Evolutionary conservation across 2,329 filamentous ascomycete species (phyloP).

Genomic region (Penicillium brasilianum): DNA sequence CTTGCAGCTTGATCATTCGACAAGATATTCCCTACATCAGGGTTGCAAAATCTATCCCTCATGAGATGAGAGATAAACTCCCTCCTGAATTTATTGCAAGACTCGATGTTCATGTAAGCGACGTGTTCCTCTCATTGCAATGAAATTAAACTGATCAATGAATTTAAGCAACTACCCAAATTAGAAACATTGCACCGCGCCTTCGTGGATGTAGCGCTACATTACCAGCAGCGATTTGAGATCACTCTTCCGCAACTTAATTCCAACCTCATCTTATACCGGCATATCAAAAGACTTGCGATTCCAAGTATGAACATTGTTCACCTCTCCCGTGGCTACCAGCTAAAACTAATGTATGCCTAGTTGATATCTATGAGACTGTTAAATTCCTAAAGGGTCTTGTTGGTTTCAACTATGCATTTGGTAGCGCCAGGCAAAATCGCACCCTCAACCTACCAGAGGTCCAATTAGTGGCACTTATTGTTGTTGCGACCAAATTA

Average conservation of each 20-base stretch:
- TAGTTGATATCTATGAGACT: constrained; percentile 53
- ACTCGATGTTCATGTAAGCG: constrained; percentile 48
- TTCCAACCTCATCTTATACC: constrained; percentile 67
- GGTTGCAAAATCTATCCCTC: constrained; percentile 56
- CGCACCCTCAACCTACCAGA: constrained; percentile 69
- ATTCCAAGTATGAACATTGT: constrained; percentile 66
- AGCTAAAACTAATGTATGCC: constrained; percentile 19
- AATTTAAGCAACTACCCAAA: constrained; percentile 46
- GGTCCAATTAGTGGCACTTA: constrained; percentile 69
- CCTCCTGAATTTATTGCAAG: constrained; percentile 47
- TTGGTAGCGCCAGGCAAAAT: constrained; percentile 46
- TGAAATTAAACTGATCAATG: neutral
- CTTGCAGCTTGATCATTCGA: constrained; percentile 59
- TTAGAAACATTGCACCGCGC: constrained; percentile 67
- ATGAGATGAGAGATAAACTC: constrained; percentile 51
- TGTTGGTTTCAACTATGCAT: constrained; percentile 64
- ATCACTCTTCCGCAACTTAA: constrained; percentile 77
- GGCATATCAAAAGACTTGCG: constrained; percentile 72
- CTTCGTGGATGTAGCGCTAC: constrained; percentile 65
- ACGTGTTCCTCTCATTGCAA: constrained; percentile 16
- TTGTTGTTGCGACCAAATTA: constrained; percentile 79
- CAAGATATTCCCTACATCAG: constrained; percentile 74
- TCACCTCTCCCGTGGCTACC: neutral
- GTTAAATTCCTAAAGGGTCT: constrained; percentile 62
- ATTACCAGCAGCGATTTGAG: constrained; percentile 70